phyloP scores from a whole-genome alignment of 352 stramenopile species.

The Phytophthora pistaciae region DNA sequence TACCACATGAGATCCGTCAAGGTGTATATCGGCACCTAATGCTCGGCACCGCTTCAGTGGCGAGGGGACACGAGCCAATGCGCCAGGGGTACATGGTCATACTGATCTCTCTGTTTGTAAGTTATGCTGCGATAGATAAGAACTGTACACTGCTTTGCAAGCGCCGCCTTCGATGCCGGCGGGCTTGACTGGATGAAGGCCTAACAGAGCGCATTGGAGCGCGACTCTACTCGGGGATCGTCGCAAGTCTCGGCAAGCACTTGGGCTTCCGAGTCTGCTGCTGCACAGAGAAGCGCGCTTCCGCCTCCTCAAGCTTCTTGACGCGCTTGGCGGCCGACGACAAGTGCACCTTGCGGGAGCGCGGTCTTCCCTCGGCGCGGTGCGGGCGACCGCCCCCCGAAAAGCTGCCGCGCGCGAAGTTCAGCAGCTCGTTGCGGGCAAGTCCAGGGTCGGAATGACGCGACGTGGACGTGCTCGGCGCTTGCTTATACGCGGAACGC shows the following conservation, averaged over 20 bases:
- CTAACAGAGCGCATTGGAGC: constrained; percentile 9
- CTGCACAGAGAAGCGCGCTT: constrained; percentile 68
- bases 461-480: constrained; percentile 34
- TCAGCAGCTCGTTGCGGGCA: constrained; percentile 74
- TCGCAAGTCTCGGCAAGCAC: constrained; percentile 47
- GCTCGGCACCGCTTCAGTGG: constrained; percentile 1
- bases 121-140: constrained; percentile 41
- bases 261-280: constrained; percentile 43
- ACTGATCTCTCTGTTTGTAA: constrained; percentile 36
- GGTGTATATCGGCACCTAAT: not conserved
- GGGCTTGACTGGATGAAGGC: constrained; percentile 18
- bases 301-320: constrained; percentile 84
- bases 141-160: constrained; percentile 35
- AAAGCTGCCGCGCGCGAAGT: constrained; percentile 66
- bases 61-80: not conserved
- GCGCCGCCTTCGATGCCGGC: constrained; percentile 22
- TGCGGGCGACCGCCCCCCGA: constrained; percentile 40
- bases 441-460: constrained; percentile 81
- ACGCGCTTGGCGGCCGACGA: constrained; percentile 86
- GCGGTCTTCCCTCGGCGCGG: constrained; percentile 55
- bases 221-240: constrained; percentile 56
- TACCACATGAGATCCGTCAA: no score
- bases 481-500: constrained; percentile 54
- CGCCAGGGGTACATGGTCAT: constrained; percentile 18
- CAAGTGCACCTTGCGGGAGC: constrained; percentile 75